phyloP scores from a whole-genome alignment of 73 alveolate genomes.

The Paramecium tetraurelia region DNA sequence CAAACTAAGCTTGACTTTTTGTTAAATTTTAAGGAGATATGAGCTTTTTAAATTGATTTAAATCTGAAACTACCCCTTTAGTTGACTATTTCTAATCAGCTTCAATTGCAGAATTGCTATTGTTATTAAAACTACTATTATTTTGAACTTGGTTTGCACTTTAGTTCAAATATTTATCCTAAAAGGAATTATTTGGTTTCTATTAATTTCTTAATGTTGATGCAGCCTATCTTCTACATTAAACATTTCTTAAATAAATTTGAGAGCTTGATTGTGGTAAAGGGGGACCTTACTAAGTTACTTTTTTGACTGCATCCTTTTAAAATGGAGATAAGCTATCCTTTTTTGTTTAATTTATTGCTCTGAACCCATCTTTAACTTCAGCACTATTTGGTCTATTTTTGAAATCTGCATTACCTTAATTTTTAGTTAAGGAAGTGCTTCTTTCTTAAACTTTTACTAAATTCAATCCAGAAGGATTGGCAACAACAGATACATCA shows the following conservation, averaged over 20 bases:
- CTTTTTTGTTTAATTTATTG: background rate
- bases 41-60: slow-evolving; percentile 31
- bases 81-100: background rate
- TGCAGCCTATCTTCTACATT: slow-evolving; percentile 51
- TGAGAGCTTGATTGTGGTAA: slow-evolving; percentile 41
- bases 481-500: background rate
- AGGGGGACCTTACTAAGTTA: slow-evolving; percentile 11
- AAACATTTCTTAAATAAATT: slow-evolving; percentile 36
- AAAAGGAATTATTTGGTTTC: slow-evolving; percentile 45
- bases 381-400: slow-evolving; percentile 47
- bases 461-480: background rate
- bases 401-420: background rate
- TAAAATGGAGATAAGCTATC: slow-evolving; percentile 50
- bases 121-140: slow-evolving; percentile 39
- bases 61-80: slow-evolving; percentile 10
- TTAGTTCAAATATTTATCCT: slow-evolving; percentile 40
- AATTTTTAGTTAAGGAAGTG: background rate
- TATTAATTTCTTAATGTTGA: slow-evolving; percentile 35
- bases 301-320: background rate
- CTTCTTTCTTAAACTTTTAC: background rate
- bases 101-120: background rate
- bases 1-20: slow-evolving; percentile 25
- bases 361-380: background rate
- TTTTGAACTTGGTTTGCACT: slow-evolving; percentile 29
- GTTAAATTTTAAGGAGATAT: slow-evolving; percentile 42